Percentiles rank a stretch among this genome's conserved stretches.
These are phyloP conservation scores for Pezizomycotina sp. DNA, from an alignment of 2,329 filamentous ascomycete genomes.

Conservation along the genomic window DNA sequence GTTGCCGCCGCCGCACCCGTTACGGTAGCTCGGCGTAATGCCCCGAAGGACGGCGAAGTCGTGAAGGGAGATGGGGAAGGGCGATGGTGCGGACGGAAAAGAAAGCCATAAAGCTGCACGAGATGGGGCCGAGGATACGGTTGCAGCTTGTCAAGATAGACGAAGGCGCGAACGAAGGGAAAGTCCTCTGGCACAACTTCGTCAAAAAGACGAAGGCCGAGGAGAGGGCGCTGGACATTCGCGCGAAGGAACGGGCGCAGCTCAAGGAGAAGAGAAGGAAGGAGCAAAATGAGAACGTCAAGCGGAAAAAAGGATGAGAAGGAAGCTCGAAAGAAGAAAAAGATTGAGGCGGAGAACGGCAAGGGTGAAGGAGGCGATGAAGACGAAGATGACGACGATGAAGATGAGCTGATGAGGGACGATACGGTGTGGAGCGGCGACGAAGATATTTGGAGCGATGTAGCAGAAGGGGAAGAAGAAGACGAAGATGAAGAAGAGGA, in stretches of 20 bases:
- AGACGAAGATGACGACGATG: slow-evolving; percentile 35
- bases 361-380: slow-evolving; percentile 32
- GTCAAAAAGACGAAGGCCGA: slow-evolving; percentile 71
- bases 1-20: slow-evolving; percentile 48
- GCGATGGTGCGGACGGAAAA: slow-evolving; percentile 32
- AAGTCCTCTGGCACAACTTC: slow-evolving; percentile 95
- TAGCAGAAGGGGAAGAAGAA: slow-evolving; percentile 15
- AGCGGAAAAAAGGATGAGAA: slow-evolving; percentile 58
- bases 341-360: slow-evolving; percentile 32
- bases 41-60: slow-evolving; percentile 40
- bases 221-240: slow-evolving; percentile 58
- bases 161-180: slow-evolving; percentile 76
- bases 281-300: slow-evolving; percentile 77
- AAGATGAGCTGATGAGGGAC: slow-evolving; percentile 31
- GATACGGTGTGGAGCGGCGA: too few relatives aligned
- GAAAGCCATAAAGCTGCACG: slow-evolving; percentile 76
- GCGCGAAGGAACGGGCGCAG: slow-evolving; percentile 59
- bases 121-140: slow-evolving; percentile 79
- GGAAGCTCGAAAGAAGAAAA: slow-evolving; percentile 33
- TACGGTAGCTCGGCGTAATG: too few relatives aligned
- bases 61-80: slow-evolving; percentile 31
- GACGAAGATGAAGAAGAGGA: slow-evolving; percentile 9
- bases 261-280: slow-evolving; percentile 71
- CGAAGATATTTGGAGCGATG: slow-evolving; percentile 19
- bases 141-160: slow-evolving; percentile 88